Evolutionary conservation across 257 asterid species (phyloP), one percentile per base, ranked within the genome.

Genomic region (Solanum chilense): DNA sequence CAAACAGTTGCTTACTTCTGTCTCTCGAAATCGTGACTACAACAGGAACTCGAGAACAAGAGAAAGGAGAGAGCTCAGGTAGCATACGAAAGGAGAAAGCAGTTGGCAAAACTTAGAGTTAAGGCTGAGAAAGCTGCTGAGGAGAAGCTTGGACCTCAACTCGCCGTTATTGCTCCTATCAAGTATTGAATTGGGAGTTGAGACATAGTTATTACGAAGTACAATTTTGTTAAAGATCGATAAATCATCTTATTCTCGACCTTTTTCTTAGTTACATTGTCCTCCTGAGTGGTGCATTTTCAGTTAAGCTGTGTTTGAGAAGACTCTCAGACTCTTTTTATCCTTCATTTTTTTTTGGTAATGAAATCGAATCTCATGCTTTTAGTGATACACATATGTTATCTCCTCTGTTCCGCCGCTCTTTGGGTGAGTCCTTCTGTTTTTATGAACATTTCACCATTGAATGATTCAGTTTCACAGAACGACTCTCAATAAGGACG

Each of bases 1-100:
- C 25, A 15, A 27, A 44, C 0, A 15, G 66, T 45, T 44, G 84
- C 84, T 80, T 80, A 80, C 42, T 29, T 27, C 16, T 27, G 29
- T 27, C 68, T 29, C 11, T 27, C 14, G 39, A 25, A 56, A 56
- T 47, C 56, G 39, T 12, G 27, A 35, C 29, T 69, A 44, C 14
- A 27, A 23, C 84, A 96, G 99, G 98, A 96, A 87, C 89, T 96
- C 31, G 98, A 96, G 94, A 90, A 93, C 92, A 96, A 96, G 98
- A 95, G 99, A 87, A 96, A 95, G 78, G 98, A 96, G 47, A 93
- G 98, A 87, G 89, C 98, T 64, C 97, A 94, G 90, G 92, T 84
- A n/a, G 58, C 90, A 18, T 96, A 96, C 23, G 96, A 94, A 93
- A 96, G 93, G 90, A 96, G 91, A 95, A 96, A 96, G 91, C 99